Base-by-base conservation (phyloP, 2,329 filamentous ascomycete genomes). In the Exophiala viscosa region DNA sequence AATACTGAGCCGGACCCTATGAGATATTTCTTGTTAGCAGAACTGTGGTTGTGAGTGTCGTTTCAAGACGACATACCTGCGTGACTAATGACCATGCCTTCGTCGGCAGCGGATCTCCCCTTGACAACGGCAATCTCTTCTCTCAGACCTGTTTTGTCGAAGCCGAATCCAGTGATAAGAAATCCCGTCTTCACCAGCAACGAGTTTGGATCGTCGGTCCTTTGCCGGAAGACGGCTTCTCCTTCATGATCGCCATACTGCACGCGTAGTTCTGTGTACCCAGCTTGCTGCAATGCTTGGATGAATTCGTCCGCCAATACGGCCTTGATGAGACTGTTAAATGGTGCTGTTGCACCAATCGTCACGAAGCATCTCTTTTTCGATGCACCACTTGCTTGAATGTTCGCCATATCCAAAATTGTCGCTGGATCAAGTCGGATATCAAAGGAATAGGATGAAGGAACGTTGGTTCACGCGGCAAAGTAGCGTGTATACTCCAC, bases 1-100 rank as follows among this genome's bases (percentile, higher is more conserved):
- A 97, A 77, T 23, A 97, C 90, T 2, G 89, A 90, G 7, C 93
- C 93, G 10, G 92, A 91, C 13, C 92, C 91, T 96, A 46, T 4
- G 13, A 33, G 28, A 20, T 1, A 47, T 10, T 10, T 1, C 15
- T 10, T 18, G 18, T 57, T 31, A 51, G 39, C 34, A 9, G 15
- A 10, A 42, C 23, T n/a, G 28, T 7, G 32, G 13, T 33, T 3
- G 18, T 10, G 47, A 40, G 13, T 13, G 43, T 11, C 20, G 45
- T 14, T 11, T 13, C 23, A n/a, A 36, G 6, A 33, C 38, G 60
- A 68, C 74, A 62, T 74, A 92, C 91, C 93, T 58, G 90, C 92
- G 74, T 99, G 93, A 40, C 86, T 90, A 54, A 99, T 86, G 31
- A 96, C 81, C 14, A 93, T 73, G 0, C 93, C 93, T 45, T 57